A percentile compares a stretch with the other conserved stretches of the same genome.
Conservation (phyloP, 2,329 filamentous ascomycete species). For the Paecilomyces variotii region DNA sequence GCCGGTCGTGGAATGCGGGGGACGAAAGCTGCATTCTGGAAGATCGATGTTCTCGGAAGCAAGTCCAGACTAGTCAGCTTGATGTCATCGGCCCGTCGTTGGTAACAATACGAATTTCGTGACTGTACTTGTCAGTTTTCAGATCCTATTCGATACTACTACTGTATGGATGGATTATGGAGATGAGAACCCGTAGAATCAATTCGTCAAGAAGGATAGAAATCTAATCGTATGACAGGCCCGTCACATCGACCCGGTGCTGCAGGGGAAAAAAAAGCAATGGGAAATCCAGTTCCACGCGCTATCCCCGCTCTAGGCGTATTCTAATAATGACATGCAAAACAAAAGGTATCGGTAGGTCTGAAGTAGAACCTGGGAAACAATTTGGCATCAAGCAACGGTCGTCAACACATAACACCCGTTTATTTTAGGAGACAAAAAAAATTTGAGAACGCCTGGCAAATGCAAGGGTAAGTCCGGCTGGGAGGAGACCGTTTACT, state of each 20-base stretch:
- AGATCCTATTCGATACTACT: too few relatives aligned
- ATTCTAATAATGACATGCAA: background rate
- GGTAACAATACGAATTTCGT: background rate
- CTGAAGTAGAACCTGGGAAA: background rate
- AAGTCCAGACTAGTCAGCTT: background rate
- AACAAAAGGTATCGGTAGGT: background rate
- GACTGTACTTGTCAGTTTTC: background rate
- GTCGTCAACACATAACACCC: background rate
- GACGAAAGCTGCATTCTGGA: background rate
- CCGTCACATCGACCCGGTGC: background rate
- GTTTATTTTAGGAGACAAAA: background rate
- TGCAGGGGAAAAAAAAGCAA: background rate
- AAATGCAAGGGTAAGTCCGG: background rate
- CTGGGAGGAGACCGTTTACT: slow-evolving; percentile 34
- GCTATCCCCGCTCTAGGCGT: background rate
- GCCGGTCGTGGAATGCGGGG: background rate
- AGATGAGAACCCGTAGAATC: background rate
- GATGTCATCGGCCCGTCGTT: background rate
- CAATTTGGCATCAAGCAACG: background rate
- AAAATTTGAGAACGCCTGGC: background rate
- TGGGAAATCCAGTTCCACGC: background rate
- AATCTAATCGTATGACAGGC: background rate
- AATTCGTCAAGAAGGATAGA: background rate
- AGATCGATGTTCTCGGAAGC: background rate
- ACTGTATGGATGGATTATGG: too few relatives aligned